Percentiles rank a stretch among this genome's conserved stretches.
phyloP scores from a whole-genome alignment of 2,329 filamentous ascomycete genomes.

The Aspergillus amoenus region DNA sequence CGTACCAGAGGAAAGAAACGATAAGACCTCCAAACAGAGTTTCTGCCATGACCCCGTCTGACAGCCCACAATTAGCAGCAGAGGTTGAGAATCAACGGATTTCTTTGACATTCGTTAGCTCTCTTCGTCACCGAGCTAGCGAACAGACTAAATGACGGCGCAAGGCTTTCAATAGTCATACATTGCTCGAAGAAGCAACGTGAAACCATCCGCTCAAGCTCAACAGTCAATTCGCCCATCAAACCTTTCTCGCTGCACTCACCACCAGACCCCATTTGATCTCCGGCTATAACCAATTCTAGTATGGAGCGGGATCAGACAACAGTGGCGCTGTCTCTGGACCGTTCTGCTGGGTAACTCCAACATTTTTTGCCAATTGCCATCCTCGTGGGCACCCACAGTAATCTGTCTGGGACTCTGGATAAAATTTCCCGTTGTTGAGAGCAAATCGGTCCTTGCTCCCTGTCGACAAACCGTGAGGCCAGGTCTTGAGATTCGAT shows the following conservation, averaged over 20 bases:
- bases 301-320: conserved; percentile 6
- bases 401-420: not conserved
- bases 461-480: not conserved
- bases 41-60: conserved; percentile 3
- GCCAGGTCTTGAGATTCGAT: conserved; percentile 14
- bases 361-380: not conserved
- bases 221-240: not conserved
- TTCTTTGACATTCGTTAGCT: not conserved
- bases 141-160: not conserved
- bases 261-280: not conserved
- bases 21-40: conserved; percentile 8
- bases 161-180: conserved; percentile 15
- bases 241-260: not conserved
- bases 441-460: not conserved
- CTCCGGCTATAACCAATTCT: not conserved
- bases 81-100: not conserved
- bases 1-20: not conserved
- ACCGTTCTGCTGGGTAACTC: conserved; percentile 11
- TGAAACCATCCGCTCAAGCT: not conserved
- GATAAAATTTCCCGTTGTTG: not conserved
- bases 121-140: conserved; percentile 8
- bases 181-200: conserved; percentile 16
- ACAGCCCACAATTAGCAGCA: not conserved
- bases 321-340: conserved; percentile 11
- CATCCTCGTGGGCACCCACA: not conserved